Base-by-base conservation (phyloP, 2,329 filamentous ascomycete genomes). In the Diaporthe sp. region DNA sequence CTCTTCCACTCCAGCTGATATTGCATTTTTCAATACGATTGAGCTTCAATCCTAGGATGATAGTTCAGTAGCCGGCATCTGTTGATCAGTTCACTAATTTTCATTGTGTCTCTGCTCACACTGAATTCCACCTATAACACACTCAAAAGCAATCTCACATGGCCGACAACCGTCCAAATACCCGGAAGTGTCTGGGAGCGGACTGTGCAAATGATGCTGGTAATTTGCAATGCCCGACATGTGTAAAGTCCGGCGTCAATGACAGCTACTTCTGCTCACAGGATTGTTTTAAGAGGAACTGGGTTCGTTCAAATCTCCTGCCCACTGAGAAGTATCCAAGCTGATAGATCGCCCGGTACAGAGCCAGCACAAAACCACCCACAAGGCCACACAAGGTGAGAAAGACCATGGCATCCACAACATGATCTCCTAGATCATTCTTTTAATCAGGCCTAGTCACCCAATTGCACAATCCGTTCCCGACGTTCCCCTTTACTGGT, bases 281-380 rank as follows among this genome's bases (percentile, higher is more conserved):
- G 84, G 97, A 98, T 79, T 99, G 97, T 88, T 99, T 99, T 87
- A 98, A 98, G 89, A 93, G 92, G 84, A 99, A 95, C 88, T 99
- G 97, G 97, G 97, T 98, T 91, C 79, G 91, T 77, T 79, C 60
- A 42, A 45, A 13, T 45, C 15, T 22, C 45, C 30, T 38, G 15
- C 38, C 10, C 13, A 13, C 4, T 15, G 2, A 28, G 25, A 12
- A 12, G 15, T 60, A 40, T 61, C n/a, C 19, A 30, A 70, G 66
- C 78, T 79, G 75, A 79, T 78, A 40, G 54, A 40, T 17, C 13
- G 22, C 38, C 40, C 7, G 33, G 58, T 22, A 69, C 80, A 98
- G 96, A 87, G 86, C 83, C 58, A 45, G 28, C 58, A 61, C 3
- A 61, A 61, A 15, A 30, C 58, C 38, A 91, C 92, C 76, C 96